These are phyloP conservation scores for Iberis amara DNA, from an alignment of 441 rosid genomes.

Conservation along the genomic window DNA sequence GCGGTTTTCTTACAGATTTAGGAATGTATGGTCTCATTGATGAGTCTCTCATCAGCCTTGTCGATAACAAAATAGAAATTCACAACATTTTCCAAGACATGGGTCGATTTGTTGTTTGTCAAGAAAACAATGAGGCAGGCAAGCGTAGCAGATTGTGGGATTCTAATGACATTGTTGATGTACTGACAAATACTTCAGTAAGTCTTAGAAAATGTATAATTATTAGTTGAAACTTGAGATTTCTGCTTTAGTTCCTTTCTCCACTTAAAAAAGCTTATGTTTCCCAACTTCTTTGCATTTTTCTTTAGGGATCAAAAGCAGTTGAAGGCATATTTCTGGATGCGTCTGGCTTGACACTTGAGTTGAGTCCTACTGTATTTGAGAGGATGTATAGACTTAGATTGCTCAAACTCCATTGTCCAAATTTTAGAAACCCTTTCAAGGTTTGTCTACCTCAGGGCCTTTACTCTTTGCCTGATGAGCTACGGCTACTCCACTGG, in stretches of 20 bases:
- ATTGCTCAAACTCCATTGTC: conserved; percentile 21
- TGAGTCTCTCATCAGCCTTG: neutral
- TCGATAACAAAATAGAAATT: conserved; percentile 9
- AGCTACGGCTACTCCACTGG: conserved; percentile 34
- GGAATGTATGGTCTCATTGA: neutral
- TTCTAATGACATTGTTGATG: neutral
- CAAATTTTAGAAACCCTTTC: neutral
- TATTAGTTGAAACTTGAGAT: neutral
- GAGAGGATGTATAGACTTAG: conserved; percentile 27
- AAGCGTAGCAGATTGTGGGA: conserved; percentile 26
- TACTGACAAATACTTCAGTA: conserved; percentile 14
- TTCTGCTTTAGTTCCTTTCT: neutral
- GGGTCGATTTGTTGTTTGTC: conserved; percentile 27
- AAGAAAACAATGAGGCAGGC: conserved; percentile 11
- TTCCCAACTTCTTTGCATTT: neutral
- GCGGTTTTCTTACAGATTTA: neutral
- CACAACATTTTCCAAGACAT: conserved; percentile 35
- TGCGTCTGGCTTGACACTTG: neutral
- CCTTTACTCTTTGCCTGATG: conserved; percentile 7
- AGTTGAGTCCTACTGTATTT: conserved; percentile 21
- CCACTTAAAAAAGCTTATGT: neutral
- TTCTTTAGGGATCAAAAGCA: conserved; percentile 26
- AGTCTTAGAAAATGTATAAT: neutral
- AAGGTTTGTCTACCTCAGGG: conserved; percentile 8
- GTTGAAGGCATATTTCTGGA: conserved; percentile 26